Percentiles rank a stretch among this genome's conserved stretches.
Conservation (phyloP, 2,329 filamentous ascomycete species). For the Pestalotiopsis fici region DNA sequence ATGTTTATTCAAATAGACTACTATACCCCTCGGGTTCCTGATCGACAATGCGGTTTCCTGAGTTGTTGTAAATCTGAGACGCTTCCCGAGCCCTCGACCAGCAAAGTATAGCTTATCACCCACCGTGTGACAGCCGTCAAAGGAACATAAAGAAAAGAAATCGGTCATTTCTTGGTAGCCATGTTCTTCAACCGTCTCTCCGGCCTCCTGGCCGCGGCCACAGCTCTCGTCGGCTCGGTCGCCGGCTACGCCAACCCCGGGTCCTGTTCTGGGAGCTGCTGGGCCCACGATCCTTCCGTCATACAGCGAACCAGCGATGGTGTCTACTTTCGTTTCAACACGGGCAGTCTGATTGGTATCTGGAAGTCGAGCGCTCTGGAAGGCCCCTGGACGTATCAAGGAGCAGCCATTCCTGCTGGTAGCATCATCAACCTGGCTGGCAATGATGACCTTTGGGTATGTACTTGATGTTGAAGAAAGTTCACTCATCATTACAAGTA, state of each 20-base stretch:
- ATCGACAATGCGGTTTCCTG: background rate
- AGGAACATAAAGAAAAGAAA: background rate
- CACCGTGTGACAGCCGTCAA: background rate
- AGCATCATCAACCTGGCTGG: conserved; percentile 40
- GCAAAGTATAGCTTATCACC: background rate
- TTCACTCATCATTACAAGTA: background rate
- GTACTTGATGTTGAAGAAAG: background rate
- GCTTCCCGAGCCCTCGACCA: too few relatives aligned
- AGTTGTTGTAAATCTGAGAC: background rate
- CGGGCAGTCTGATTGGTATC: conserved; percentile 40
- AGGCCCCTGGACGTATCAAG: conserved; percentile 44
- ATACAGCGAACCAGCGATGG: conserved; percentile 37
- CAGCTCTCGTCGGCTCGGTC: conserved; percentile 5
- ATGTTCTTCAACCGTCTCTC: conserved; percentile 6
- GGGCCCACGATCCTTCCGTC: conserved; percentile 39
- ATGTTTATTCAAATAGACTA: background rate
- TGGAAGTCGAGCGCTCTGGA: conserved; percentile 35
- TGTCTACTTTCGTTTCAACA: conserved; percentile 44
- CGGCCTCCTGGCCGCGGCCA: background rate
- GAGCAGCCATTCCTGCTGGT: conserved; percentile 37
- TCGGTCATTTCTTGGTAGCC: background rate
- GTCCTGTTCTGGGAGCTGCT: conserved; percentile 37
- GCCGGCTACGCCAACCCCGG: conserved; percentile 30
- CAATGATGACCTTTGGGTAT: conserved; percentile 44
- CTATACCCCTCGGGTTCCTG: background rate